A percentile compares a stretch with the other conserved stretches of the same genome.
Evolutionary conservation across 2,329 filamentous ascomycete genomes (phyloP).

Genomic region (Aspergillus spinulosporus): DNA sequence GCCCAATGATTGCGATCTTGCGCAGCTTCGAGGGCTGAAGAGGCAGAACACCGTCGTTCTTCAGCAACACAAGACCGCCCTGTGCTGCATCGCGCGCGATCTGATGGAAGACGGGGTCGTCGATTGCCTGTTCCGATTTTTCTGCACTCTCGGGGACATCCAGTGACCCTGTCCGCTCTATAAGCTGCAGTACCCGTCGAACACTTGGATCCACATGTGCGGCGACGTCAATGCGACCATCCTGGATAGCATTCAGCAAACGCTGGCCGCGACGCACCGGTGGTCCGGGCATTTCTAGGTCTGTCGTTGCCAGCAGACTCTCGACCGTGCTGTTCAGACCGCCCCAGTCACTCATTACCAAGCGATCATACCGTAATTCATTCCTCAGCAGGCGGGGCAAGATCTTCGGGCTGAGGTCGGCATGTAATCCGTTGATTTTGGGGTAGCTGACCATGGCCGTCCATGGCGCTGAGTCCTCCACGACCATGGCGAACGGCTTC

Average conservation of each 20-base stretch:
- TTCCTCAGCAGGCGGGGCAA: background rate
- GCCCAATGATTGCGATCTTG: slow-evolving; percentile 11
- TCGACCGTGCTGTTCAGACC: slow-evolving; percentile 8
- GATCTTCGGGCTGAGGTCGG: background rate
- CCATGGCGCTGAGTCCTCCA: background rate
- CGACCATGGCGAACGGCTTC: slow-evolving; percentile 3
- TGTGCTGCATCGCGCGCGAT: background rate
- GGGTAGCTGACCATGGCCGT: background rate
- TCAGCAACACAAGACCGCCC: background rate
- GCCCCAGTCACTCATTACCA: slow-evolving; percentile 19
- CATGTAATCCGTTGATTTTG: background rate
- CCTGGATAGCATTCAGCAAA: background rate
- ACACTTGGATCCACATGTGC: background rate
- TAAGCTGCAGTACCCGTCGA: background rate
- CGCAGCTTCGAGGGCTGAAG: background rate
- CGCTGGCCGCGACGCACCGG: background rate
- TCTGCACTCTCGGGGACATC: background rate
- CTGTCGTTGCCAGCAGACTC: slow-evolving; percentile 1
- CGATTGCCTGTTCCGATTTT: background rate
- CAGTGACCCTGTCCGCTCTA: background rate
- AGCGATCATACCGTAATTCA: slow-evolving; percentile 8
- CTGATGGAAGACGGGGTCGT: background rate
- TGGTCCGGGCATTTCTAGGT: slow-evolving; percentile 15
- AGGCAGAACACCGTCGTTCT: background rate
- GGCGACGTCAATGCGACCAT: background rate